Conservation (phyloP, 2,329 filamentous ascomycete species). For the Aspergillus hortae region DNA sequence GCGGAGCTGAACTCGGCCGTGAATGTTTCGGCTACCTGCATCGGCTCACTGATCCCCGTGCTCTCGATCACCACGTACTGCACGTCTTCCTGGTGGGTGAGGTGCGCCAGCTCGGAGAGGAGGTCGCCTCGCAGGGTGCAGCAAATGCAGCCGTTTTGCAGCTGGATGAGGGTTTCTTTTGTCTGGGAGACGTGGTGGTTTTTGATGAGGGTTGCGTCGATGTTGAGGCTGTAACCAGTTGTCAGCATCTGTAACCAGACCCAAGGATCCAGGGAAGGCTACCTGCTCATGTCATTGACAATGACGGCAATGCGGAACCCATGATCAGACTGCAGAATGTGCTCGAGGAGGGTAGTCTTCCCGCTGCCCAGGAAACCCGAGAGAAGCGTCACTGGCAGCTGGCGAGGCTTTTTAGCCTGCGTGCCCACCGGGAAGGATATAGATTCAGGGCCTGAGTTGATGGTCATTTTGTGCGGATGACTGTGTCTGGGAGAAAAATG, state of each 20-base stretch:
- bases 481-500: not conserved
- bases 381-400: slow-evolving; percentile 57
- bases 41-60: slow-evolving; percentile 68
- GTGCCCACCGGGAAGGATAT: slow-evolving; percentile 1
- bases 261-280: too few species aligned
- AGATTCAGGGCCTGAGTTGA: slow-evolving; percentile 13
- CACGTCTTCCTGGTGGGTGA: slow-evolving; percentile 60
- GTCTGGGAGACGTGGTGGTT: slow-evolving; percentile 56
- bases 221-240: slow-evolving; percentile 50
- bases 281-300: slow-evolving; percentile 68
- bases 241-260: not conserved
- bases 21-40: slow-evolving; percentile 72
- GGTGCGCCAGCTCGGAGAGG: slow-evolving; percentile 63
- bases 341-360: slow-evolving; percentile 67
- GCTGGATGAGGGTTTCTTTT: slow-evolving; percentile 62
- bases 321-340: slow-evolving; percentile 65
- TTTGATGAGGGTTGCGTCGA: slow-evolving; percentile 61
- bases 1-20: slow-evolving; percentile 52
- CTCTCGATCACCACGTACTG: slow-evolving; percentile 72
- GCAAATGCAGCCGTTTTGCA: slow-evolving; percentile 74
- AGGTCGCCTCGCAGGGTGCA: slow-evolving; percentile 70
- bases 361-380: slow-evolving; percentile 64
- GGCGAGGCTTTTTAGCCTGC: slow-evolving; percentile 11
- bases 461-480: slow-evolving; percentile 9
- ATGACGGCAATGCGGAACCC: slow-evolving; percentile 67